Base-by-base conservation (phyloP, 768 basidiomycete genomes). In the Mycena vulgaris region DNA sequence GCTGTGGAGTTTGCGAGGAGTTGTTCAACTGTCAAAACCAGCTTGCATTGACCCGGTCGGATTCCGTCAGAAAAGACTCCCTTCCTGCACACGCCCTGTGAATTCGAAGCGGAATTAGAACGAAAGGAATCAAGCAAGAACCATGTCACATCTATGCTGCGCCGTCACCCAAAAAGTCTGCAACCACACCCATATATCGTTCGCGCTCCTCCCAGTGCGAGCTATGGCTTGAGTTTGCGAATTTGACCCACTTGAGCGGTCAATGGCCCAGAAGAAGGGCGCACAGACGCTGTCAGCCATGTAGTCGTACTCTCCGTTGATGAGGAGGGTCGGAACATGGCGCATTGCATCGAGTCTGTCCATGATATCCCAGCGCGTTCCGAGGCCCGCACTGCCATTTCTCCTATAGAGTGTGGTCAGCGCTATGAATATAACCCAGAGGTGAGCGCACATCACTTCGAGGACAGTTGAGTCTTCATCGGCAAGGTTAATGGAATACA, bases 381-480 rank as follows among this genome's bases (percentile, higher is more conserved):
- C 48, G 70, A 82, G 79, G 42, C 81, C 80, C 14, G 68, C 74
- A 8, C 79, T 75, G 19, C 81, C 81, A 35, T 75, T 75, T 75
- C 80, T 80, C 63, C 47, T 57, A 14, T 9, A 51, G 2, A 27
- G 2, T 5, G 16, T 5, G 17, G 14, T 42, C 40, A 55, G 49
- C 16, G 51, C 10, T 27, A 17, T 21, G 51, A 52, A 3, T 3
- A 30, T 28, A 51, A 28, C 5, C 25, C 8, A 31, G 23, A 52
- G 2, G 30, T 8, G 30, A 52, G 5, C 47, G 48, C 51, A 87
- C 88, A 89, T 87, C 2, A 85, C 84, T 42, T 74, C 65, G 58
- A 84, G 84, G 6, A 88, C 87, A 0, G 88, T 89, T 5, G 84
- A 79, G 61, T 89, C 88, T 45, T 83, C 30, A 8, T 81, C 82